Evolutionary conservation across 1,284 basidiomycete species (phyloP), one percentile per base, ranked within the genome.

Genomic region (Cutaneotrichosporon curvatum): DNA sequence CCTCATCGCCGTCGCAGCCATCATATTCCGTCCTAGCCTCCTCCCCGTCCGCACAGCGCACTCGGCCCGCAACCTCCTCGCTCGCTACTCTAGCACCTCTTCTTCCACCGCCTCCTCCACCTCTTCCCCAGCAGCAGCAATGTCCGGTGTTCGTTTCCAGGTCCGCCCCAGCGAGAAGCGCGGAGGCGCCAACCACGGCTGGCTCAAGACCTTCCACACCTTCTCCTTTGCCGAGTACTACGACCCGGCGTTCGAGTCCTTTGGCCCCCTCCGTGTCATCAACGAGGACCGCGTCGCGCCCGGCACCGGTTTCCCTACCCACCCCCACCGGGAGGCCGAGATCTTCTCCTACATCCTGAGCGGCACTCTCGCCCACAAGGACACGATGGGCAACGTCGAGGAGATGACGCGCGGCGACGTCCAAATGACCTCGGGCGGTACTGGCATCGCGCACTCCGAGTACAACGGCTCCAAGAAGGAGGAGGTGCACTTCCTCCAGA

Each of bases 341-440:
- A 96, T 96, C 57, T 95, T 92, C 74, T 84, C 82, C 2, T 92
- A 95, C 85, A 90, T 50, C 19, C 45, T 50, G 38, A 58, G 54
- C 33, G 72, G 72, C 43, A 62, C 69, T 50, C 63, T 73, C 11
- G 60, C 62, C 15, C 72, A 76, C 71, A 79, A 83, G 71, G 89
- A 96, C 72, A 84, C 81, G 4, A 87, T 95, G 83, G 83, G 83
- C 34, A 94, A 95, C 71, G 77, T 79, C 46, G 92, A 96, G 72
- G 75, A 89, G 47, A 80, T 95, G 62, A 82, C 81, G 62, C 81
- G 87, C 14, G 92, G 91, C 2, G 85, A 89, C 59, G 63, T 96
- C 33, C 91, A 96, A 70, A 82, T 94, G 74, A 95, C 90, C 0
- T 85, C 83, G 3, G 83, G 89, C 1, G 90, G 91, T 6, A 65